Evolutionary conservation across 78 protist species (phyloP).

Genomic region (Dictyostelium capitatum): DNA sequence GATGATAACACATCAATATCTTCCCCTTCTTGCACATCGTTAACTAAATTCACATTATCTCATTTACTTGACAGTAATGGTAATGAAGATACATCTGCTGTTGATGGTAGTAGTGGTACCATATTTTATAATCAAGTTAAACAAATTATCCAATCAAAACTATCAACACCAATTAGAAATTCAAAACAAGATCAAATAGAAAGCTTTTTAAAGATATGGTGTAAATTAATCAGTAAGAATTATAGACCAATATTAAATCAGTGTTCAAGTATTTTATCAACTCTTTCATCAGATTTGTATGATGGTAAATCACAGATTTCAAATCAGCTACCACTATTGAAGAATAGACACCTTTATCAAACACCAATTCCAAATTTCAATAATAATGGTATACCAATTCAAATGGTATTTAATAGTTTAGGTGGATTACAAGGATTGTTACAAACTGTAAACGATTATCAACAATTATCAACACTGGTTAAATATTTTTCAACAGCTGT

Average conservation of each 20-base stretch:
- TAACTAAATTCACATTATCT: constrained; percentile 71
- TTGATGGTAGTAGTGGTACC: too few relatives aligned
- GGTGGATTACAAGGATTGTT: too few relatives aligned
- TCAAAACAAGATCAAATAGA: constrained; percentile 37
- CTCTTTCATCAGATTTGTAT: constrained; percentile 23
- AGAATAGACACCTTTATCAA: background rate
- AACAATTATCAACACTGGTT: background rate
- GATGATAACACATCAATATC: constrained; percentile 63
- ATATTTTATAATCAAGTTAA: constrained; percentile 15
- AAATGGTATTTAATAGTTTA: too few relatives aligned
- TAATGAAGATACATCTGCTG: too few relatives aligned
- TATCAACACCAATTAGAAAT: background rate
- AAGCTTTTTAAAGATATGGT: constrained; percentile 55
- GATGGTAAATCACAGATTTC: constrained; percentile 23
- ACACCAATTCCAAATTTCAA: too few relatives aligned
- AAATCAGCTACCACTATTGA: constrained; percentile 10
- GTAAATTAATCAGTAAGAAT: constrained; percentile 52
- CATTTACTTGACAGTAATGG: constrained; percentile 37
- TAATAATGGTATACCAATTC: too few relatives aligned
- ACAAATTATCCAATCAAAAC: constrained; percentile 6
- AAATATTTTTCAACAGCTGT: constrained; percentile 31
- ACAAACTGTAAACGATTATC: background rate
- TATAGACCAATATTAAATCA: constrained; percentile 68
- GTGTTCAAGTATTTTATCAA: constrained; percentile 55
- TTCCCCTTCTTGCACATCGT: constrained; percentile 53